phyloP scores from a whole-genome alignment of 352 stramenopile genomes.

The Phytophthora sojae region DNA sequence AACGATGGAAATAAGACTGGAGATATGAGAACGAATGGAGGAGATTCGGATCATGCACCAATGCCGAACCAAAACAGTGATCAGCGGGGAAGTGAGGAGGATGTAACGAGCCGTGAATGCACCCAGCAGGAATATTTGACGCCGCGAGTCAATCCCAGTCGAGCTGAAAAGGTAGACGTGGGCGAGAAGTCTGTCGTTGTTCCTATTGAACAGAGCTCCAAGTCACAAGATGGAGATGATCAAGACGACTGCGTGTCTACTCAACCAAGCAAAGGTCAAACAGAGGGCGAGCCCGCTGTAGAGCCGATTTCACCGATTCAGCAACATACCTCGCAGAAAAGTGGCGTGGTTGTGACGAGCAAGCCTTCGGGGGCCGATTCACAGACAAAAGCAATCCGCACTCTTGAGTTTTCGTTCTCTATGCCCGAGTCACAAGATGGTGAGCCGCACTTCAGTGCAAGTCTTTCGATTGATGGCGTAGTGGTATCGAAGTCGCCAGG shows the following conservation, averaged over 20 bases:
- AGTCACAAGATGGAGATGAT: slow-evolving; percentile 29
- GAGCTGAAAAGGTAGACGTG: slow-evolving; percentile 2
- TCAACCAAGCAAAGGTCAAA: slow-evolving; percentile 40
- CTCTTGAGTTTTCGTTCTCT: slow-evolving; percentile 72
- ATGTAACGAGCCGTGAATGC: slow-evolving; percentile 34
- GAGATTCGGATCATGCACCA: neutral
- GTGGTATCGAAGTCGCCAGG: slow-evolving; percentile 35
- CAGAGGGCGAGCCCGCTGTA: slow-evolving; percentile 15
- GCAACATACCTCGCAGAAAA: slow-evolving; percentile 39
- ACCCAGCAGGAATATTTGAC: slow-evolving; percentile 40
- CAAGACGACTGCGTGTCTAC: slow-evolving; percentile 59
- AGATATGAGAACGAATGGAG: neutral
- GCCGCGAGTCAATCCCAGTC: slow-evolving; percentile 25
- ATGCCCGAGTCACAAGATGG: slow-evolving; percentile 67
- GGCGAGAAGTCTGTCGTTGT: neutral
- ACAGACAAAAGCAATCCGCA: slow-evolving; percentile 62
- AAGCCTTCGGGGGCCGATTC: slow-evolving; percentile 28
- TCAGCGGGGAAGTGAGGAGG: slow-evolving; percentile 22
- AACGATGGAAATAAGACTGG: neutral
- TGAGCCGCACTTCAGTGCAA: slow-evolving; percentile 49
- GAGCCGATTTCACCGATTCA: slow-evolving; percentile 19
- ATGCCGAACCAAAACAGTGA: slow-evolving; percentile 6
- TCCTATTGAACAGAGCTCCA: neutral
- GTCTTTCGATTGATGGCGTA: slow-evolving; percentile 38
- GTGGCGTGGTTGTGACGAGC: slow-evolving; percentile 24